Evolutionary conservation across 768 basidiomycete genomes (phyloP), one percentile per base, ranked within the genome.

Genomic region (Chlorophyllum brunneum): DNA sequence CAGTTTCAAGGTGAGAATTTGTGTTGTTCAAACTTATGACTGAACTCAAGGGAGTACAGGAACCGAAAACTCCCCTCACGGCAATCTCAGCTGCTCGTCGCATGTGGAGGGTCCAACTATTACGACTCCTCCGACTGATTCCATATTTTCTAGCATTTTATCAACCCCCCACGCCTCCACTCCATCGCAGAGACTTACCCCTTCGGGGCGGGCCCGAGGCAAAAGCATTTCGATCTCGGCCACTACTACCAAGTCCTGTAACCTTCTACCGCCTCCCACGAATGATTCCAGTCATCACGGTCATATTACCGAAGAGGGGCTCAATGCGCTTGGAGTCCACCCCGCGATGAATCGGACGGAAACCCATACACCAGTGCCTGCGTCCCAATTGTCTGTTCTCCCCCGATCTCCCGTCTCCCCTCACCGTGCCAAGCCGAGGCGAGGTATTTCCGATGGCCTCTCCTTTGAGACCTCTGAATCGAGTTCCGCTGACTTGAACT

Each of bases 401-500:
- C 36, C 42, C 15, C 26, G 51, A 16, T 53, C 51, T 20, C 51
- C 44, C 15, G 26, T 53, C 9, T 38, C 51, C 31, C 51, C 51
- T 18, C 51, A 53, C 9, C 51, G 43, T 27, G 51, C 43, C 27
- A 53, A 46, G 37, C 51, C 51, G 7, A 53, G 51, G 30, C 36
- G 37, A 18, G 34, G 41, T 7, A 29, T 38, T 11, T 22, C 10
- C 11, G 51, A 31, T 9, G 51, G 29, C 15, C n/a, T 33, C 31
- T 45, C 43, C 15, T 53, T 43, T 2, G 44, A 31, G 16, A n/a
- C 43, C 18, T 53, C 51, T 11, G 27, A 38, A 15, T n/a, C 51
- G 8, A 23, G 36, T 16, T 39, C 37, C 1, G 13, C 22, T 27
- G 43, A 23, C 5, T 36, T 34, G 2, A 10, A 13, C 18, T 10